Evolutionary conservation across 768 basidiomycete species (phyloP).

Genomic region (Suillus alpinus): DNA sequence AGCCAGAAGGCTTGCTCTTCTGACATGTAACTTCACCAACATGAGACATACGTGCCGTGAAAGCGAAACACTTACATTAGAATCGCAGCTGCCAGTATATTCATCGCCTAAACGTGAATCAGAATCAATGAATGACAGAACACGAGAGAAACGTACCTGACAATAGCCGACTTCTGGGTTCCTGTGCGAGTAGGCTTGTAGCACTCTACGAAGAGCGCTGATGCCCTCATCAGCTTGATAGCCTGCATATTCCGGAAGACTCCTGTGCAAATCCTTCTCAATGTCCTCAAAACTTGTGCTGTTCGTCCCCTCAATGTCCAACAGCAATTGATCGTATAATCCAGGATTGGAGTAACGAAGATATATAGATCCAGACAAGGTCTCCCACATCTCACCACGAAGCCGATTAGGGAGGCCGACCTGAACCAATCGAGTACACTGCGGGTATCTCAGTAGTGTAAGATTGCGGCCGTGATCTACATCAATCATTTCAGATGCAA

Average conservation of each 20-base stretch:
- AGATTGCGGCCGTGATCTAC: slow-evolving; percentile 90
- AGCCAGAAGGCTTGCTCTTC: slow-evolving; percentile 99
- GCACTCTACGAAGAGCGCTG: slow-evolving; percentile 75
- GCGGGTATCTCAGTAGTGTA: slow-evolving; percentile 93
- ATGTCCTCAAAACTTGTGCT: slow-evolving; percentile 96
- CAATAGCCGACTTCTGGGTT: slow-evolving; percentile 96
- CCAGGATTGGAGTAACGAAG: slow-evolving; percentile 87
- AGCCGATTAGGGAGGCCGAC: slow-evolving; percentile 94
- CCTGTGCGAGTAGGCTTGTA: slow-evolving; percentile 94
- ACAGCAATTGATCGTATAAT: slow-evolving; percentile 70
- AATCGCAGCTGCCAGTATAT: slow-evolving; percentile 94
- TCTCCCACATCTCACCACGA: slow-evolving; percentile 98
- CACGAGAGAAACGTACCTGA: slow-evolving; percentile 50
- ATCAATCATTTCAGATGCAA: slow-evolving; percentile 11
- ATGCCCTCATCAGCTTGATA: slow-evolving; percentile 93
- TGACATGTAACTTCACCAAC: slow-evolving; percentile 80
- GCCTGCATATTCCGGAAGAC: slow-evolving; percentile 94
- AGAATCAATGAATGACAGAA: background rate
- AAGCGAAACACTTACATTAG: slow-evolving; percentile 59
- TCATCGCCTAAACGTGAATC: slow-evolving; percentile 72
- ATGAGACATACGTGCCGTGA: slow-evolving; percentile 10
- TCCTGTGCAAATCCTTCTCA: slow-evolving; percentile 95
- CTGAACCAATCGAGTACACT: slow-evolving; percentile 95
- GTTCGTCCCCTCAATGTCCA: slow-evolving; percentile 72
- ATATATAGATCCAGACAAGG: slow-evolving; percentile 89